phyloP scores from a whole-genome alignment of 441 rosid genomes.

The Corymbia citriodora region DNA sequence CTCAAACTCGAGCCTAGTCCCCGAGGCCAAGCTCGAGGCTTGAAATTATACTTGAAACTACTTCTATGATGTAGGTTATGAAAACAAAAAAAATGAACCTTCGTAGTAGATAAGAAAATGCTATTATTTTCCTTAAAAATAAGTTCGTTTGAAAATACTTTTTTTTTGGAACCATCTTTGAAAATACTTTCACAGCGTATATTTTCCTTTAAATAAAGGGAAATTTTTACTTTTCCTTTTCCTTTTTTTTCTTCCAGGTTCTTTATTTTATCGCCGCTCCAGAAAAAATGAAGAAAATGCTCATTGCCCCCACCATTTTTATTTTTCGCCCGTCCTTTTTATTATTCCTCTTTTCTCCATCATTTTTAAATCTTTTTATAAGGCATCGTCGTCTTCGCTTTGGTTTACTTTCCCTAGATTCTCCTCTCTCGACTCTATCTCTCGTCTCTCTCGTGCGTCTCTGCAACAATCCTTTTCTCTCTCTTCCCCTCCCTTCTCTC shows the following conservation, averaged over 20 bases:
- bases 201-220: not conserved
- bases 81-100: not conserved
- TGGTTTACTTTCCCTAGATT: not conserved
- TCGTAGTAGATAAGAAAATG: not conserved
- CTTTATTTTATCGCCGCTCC: not conserved
- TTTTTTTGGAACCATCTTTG: not conserved
- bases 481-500: not conserved
- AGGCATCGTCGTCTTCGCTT: not conserved
- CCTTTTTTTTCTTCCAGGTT: not conserved
- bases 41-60: not conserved
- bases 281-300: not conserved
- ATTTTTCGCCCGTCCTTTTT: not conserved
- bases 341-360: not conserved
- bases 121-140: not conserved
- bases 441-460: not conserved
- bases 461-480: not conserved
- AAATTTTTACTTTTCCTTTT: not conserved
- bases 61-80: fast-evolving
- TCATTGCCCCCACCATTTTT: not conserved
- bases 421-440: not conserved
- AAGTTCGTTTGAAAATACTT: not conserved
- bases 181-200: not conserved
- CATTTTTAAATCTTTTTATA: not conserved
- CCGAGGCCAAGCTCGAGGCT: not conserved
- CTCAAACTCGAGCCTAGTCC: fast-evolving